Evolutionary conservation across 2,329 filamentous ascomycete genomes (phyloP), one percentile per base, ranked within the genome.

Genomic region (Trichoderma koningiopsis): DNA sequence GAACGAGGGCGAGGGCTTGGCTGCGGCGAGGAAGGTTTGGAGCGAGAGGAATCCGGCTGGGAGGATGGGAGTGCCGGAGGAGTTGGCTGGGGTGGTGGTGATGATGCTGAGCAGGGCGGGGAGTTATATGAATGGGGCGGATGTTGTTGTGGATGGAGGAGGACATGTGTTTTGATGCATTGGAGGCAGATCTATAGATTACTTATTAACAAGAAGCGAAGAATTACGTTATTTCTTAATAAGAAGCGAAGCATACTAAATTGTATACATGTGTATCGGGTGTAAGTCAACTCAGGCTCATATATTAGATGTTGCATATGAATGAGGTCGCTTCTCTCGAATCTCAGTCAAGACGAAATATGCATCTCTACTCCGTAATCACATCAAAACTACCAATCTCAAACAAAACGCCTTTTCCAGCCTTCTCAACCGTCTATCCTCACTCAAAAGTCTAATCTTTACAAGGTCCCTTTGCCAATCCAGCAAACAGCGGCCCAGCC

Each of bases 71-170:
- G 74, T 81, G 70, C 87, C 87, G 0, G 84, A 87, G 74, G 90
- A 92, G 77, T 74, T 92, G 60, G 87, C 87, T 0, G 89, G 89
- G 0, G 84, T 85, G 1, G 80, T 91, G 8, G 83, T 92, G 5
- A 78, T 91, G 74, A 78, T 92, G 55, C 84, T 84, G 35, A 89
- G 88, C 72, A 82, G 78, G 53, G 88, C 88, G 1, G 88, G 89
- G 22, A 86, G 83, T 37, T 92, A 92, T 78, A 86, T 93, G n/a
- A 92, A 86, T 72, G 90, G 89, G 3, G 82, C 87, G 6, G 89
- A 92, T 80, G 82, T 92, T 70, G 79, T 90, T 40, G 84, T 91
- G 58, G 89, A 92, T 76, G 89, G 89, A 19, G 86, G 85, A 7
- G 72, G 73, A 2, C 71, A 70, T 13, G 71, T 74, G 27, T 75